Percentiles rank a stretch among this genome's conserved stretches.
Evolutionary conservation across 495 filamentous ascomycete species (phyloP).

Genomic region (Xylaria sp.): DNA sequence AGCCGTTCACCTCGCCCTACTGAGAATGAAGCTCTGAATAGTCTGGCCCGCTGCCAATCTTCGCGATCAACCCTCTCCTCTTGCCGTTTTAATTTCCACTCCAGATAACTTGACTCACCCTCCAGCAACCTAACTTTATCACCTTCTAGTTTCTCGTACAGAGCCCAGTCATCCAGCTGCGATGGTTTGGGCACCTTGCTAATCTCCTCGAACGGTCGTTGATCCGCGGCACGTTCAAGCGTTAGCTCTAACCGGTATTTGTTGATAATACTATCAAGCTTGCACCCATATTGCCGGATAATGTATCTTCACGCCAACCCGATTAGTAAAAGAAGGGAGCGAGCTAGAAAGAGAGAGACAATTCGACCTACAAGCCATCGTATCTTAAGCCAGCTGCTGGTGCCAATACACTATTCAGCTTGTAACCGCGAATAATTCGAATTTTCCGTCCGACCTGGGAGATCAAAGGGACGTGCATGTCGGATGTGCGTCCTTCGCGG

Average conservation of each 20-base stretch:
- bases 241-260: constrained; percentile 44
- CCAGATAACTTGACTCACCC: constrained; percentile 38
- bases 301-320: constrained; percentile 25
- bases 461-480: constrained; percentile 50
- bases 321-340: not conserved
- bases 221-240: constrained; percentile 42
- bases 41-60: constrained; percentile 35
- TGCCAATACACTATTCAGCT: constrained; percentile 51
- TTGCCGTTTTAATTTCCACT: constrained; percentile 39
- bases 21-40: constrained; percentile 37
- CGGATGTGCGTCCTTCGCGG: constrained; percentile 38
- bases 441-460: constrained; percentile 48
- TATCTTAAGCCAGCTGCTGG: constrained; percentile 56
- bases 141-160: constrained; percentile 49
- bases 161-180: constrained; percentile 55
- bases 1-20: not conserved
- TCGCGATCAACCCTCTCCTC: constrained; percentile 38
- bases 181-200: constrained; percentile 50
- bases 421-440: constrained; percentile 51
- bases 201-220: constrained; percentile 41
- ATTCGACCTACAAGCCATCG: constrained; percentile 55
- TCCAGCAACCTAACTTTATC: constrained; percentile 39
- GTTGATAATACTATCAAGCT: constrained; percentile 38
- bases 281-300: constrained; percentile 49
- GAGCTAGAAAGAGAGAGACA: not conserved